Evolutionary conservation across 2,329 filamentous ascomycete genomes (phyloP).

Genomic region (Colletotrichum orchidophilum): DNA sequence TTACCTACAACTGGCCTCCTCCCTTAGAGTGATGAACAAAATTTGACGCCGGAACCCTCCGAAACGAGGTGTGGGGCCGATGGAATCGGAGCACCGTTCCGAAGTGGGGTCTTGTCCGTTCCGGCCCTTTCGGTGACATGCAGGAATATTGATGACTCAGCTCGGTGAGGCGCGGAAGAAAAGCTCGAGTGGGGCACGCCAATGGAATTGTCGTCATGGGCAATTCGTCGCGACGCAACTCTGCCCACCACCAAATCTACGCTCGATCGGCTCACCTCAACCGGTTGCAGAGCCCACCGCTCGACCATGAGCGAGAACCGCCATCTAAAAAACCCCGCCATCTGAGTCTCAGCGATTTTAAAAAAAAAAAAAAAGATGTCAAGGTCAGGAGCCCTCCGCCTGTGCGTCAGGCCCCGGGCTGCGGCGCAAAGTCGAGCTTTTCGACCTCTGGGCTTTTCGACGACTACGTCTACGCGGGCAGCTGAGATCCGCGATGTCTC

Average conservation of each 20-base stretch:
- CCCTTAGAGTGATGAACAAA: no score
- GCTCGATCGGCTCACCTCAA: neutral
- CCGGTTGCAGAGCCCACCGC: neutral
- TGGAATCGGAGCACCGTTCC: neutral
- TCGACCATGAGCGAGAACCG: neutral
- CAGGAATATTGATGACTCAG: conserved; percentile 2
- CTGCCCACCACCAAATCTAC: neutral
- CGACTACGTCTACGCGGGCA: conserved; percentile 43
- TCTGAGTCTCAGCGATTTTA: no score
- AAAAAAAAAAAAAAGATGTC: no score
- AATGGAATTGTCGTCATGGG: conserved; percentile 30
- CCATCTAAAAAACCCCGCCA: fast-evolving
- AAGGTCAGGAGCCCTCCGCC: neutral
- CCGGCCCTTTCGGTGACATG: neutral
- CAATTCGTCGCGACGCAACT: neutral
- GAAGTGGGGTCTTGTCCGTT: neutral
- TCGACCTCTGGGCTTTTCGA: conserved; percentile 11
- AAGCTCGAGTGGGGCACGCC: conserved; percentile 9
- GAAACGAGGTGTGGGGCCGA: neutral
- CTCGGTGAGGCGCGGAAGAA: conserved; percentile 11
- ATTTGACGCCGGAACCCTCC: no score
- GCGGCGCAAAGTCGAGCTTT: conserved; percentile 1
- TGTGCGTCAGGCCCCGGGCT: neutral
- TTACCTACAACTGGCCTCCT: neutral
- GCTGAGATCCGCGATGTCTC: conserved; percentile 60